Conservation (phyloP, 192 early-diverging fungal species). For the Obelidium mucronatum region DNA sequence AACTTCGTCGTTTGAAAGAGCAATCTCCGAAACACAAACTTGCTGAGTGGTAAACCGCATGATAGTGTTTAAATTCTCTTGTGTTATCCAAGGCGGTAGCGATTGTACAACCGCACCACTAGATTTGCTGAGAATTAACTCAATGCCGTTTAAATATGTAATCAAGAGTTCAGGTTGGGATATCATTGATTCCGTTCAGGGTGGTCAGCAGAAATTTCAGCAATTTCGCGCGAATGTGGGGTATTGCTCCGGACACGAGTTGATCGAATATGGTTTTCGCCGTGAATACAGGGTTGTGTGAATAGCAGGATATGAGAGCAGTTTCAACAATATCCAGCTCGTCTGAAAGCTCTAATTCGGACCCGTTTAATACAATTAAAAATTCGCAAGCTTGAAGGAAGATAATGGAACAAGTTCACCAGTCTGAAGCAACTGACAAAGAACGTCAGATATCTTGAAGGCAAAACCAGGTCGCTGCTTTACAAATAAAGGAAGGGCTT, state of each 20-base stretch:
- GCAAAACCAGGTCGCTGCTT: background rate
- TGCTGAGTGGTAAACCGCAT: background rate
- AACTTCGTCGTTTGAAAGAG: background rate
- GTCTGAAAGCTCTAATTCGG: background rate
- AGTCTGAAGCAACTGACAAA: slow-evolving; percentile 14
- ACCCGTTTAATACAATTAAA: too few species aligned
- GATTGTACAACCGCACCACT: background rate
- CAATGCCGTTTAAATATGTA: background rate
- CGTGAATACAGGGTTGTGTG: background rate
- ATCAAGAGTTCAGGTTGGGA: too few species aligned
- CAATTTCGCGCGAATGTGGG: background rate
- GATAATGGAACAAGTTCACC: background rate
- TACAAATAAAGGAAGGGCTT: background rate
- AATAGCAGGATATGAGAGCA: background rate
- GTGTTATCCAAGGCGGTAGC: background rate
- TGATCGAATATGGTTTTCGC: background rate
- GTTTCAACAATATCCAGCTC: background rate
- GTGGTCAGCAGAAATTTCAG: background rate
- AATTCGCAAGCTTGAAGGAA: background rate
- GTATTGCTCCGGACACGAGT: background rate
- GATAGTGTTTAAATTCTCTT: background rate
- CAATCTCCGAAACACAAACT: background rate
- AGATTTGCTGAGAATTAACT: background rate
- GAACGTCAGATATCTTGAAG: slow-evolving; percentile 4
- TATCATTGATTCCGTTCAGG: background rate